These are phyloP conservation scores for Xylaria acuta DNA, from an alignment of 495 filamentous ascomycete genomes.

Conservation along the genomic window DNA sequence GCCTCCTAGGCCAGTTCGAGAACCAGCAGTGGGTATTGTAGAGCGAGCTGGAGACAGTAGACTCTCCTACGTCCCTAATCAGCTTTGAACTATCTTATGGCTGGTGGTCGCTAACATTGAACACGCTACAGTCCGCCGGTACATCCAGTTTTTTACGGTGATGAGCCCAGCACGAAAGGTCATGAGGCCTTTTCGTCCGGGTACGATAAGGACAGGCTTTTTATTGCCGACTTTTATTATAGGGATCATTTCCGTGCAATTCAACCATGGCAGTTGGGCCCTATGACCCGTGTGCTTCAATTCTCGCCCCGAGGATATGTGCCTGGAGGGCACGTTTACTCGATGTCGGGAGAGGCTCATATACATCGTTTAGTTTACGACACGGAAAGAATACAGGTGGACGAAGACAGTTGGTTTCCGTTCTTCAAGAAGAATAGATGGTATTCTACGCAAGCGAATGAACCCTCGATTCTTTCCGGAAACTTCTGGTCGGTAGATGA, in stretches of 20 bases:
- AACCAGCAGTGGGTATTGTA: background rate
- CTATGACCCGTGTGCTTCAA: background rate
- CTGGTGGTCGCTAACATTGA: background rate
- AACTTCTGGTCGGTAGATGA: conserved; percentile 6
- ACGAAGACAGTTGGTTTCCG: conserved; percentile 18
- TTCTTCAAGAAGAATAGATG: conserved; percentile 23
- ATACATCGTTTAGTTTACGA: background rate
- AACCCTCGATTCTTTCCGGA: background rate
- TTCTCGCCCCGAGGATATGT: background rate
- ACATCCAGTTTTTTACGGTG: background rate
- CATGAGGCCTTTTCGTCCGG: background rate
- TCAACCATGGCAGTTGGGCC: conserved; percentile 8
- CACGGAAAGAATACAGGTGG: background rate
- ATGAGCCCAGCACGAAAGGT: background rate
- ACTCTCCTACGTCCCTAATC: background rate
- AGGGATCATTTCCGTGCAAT: background rate
- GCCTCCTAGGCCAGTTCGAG: background rate
- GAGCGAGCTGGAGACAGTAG: background rate
- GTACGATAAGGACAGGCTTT: conserved; percentile 12
- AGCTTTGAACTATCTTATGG: background rate
- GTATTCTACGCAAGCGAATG: background rate
- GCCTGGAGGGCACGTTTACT: conserved; percentile 2
- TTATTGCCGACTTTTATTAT: background rate
- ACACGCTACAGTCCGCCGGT: background rate
- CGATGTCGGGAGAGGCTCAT: background rate